Base-by-base conservation (phyloP, 2,329 filamentous ascomycete species). In the Penicillium sp. region DNA sequence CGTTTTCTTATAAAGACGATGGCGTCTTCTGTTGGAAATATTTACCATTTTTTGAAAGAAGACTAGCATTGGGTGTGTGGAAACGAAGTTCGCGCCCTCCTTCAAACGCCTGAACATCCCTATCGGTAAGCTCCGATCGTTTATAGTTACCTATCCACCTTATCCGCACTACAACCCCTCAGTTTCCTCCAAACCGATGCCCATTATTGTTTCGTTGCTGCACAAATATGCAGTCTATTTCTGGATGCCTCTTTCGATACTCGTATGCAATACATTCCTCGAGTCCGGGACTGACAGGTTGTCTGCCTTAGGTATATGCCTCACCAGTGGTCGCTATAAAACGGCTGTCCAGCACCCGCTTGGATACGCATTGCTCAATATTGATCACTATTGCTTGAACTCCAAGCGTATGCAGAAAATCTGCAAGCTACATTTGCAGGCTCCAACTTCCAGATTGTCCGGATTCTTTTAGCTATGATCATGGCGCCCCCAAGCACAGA, bases 81-180 rank as follows among this genome's bases (percentile, higher is more conserved):
- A 31, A 33, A 13, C 16, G 5, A 22, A n/a, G n/a, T 24, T 16
- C 24, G 14, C 16, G n/a, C 4, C 11, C n/a, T 18, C 11, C 16
- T 16, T 16, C 35, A 24, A 27, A 9, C 18, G 9, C 33, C 35
- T 49, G 39, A 47, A 19, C 24, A n/a, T 53, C 35, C 35, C 31
- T 53, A 40, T 69, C 67, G 68, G 69, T 60, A 61, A 64, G 56
- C 66, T 66, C 68, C 68, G 69, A 66, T 49, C 39, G 54, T 54
- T 51, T 53, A 58, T 61, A 62, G 33, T 57, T 50, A 27, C 24
- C 24, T 27, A 54, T 50, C 55, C 47, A 53, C 55, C 53, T 60
- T 62, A 61, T 65, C 58, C 56, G 43, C 37, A 19, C 50, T 59
- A 52, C 31, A 24, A 37, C 51, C 60, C 61, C 43, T 39, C 52